These are phyloP conservation scores for Monilinia laxa DNA, from an alignment of 2,329 filamentous ascomycete genomes.

Conservation along the genomic window DNA sequence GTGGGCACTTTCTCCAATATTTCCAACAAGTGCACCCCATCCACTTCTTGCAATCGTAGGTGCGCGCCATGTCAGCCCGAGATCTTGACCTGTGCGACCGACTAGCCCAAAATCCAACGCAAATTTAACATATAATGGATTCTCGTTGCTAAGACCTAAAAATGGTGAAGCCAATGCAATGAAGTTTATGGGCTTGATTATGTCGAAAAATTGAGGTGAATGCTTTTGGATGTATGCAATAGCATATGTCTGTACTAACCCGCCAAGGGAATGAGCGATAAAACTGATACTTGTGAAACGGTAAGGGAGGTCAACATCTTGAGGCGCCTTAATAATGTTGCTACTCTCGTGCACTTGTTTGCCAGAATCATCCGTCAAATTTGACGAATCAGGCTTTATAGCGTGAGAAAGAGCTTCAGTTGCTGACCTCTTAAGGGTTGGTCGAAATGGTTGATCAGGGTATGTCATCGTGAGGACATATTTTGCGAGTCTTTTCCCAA, in stretches of 20 bases:
- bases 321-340: slow-evolving; percentile 52
- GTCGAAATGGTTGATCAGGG: slow-evolving; percentile 86
- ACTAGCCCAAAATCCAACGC: slow-evolving; percentile 94
- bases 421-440: slow-evolving; percentile 52
- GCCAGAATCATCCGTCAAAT: slow-evolving; percentile 46
- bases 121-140: slow-evolving; percentile 95
- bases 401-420: slow-evolving; percentile 46
- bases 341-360: slow-evolving; percentile 60
- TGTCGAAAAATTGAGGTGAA: slow-evolving; percentile 83
- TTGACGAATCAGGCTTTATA: slow-evolving; percentile 42
- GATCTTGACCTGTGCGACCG: slow-evolving; percentile 91
- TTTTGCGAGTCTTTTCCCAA: slow-evolving; percentile 90
- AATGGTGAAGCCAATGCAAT: slow-evolving; percentile 85
- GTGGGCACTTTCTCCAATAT: slow-evolving; percentile 68
- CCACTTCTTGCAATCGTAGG: slow-evolving; percentile 82
- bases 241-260: slow-evolving; percentile 87
- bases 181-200: slow-evolving; percentile 87
- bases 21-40: slow-evolving; percentile 84
- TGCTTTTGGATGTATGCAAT: slow-evolving; percentile 97
- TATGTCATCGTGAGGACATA: slow-evolving; percentile 89
- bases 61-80: slow-evolving; percentile 90
- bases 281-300: slow-evolving; percentile 94
- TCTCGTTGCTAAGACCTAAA: slow-evolving; percentile 91
- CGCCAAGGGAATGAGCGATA: slow-evolving; percentile 86
- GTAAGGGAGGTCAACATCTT: slow-evolving; percentile 59